Base-by-base conservation (phyloP, 2,329 filamentous ascomycete genomes). In the Nannizzia gypsea region DNA sequence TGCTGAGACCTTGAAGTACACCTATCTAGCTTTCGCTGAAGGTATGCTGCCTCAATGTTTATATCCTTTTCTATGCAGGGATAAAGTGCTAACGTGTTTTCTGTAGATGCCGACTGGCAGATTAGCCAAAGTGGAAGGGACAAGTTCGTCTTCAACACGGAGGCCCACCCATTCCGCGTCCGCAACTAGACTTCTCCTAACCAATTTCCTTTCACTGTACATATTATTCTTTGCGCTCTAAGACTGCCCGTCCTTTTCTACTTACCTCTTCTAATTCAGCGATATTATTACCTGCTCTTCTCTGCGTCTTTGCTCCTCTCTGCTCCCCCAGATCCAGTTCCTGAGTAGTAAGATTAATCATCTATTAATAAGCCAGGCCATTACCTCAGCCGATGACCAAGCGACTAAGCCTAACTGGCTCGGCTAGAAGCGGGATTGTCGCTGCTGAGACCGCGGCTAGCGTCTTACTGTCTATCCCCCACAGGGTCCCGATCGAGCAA, bases 1-100 rank as follows among this genome's bases (percentile, higher is more conserved):
- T 71, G 89, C 90, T 0, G 90, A 95, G 76, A 87, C 90, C 63
- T 70, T 95, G 71, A 95, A 95, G 78, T 95, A 95, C 71, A 77
- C 81, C 60, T 95, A 88, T 74, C 71, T 95, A 66, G 87, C 88
- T 61, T 83, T 84, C 68, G 79, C 81, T 0, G 57, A 36, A 15
- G 52, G 52, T 55, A 55, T 36, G 52, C 17, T 15, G 8, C 26
- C 1, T 40, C 3, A n/a, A 44, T 6, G 2, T 20, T 9, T 15
- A 20, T 11, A 20, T 9, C 6, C 31, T n/a, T n/a, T n/a, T n/a
- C n/a, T n/a, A n/a, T n/a, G n/a, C n/a, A n/a, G n/a, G n/a, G n/a
- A n/a, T n/a, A 13, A 44, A 6, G 17, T 44, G 42, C 44, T 50
- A 50, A 50, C 44, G 26, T 50, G 9, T n/a, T 13, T n/a, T 13